phyloP scores from a whole-genome alignment of 441 rosid species.

The Euphorbia celastroides region DNA sequence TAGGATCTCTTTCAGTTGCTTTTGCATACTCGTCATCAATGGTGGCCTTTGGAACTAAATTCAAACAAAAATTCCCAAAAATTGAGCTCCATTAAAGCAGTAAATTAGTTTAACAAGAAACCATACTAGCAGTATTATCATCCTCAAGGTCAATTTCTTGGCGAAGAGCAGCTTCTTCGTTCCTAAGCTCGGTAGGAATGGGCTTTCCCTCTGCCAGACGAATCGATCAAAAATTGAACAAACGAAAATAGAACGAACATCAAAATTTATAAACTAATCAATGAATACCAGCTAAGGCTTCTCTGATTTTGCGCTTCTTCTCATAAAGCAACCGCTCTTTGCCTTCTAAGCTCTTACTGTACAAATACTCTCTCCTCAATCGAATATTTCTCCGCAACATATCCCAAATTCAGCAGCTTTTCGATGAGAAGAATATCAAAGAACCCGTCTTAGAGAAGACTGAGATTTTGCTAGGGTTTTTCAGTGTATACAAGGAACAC shows the following conservation, averaged over 20 bases:
- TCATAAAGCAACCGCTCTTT: constrained; percentile 69
- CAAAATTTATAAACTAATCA: neutral
- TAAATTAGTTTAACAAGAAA: neutral
- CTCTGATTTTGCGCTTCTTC: constrained; percentile 75
- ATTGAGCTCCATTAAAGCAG: neutral
- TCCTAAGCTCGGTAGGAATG: constrained; percentile 84
- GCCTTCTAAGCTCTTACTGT: constrained; percentile 86
- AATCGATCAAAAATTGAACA: neutral
- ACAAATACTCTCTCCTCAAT: constrained; percentile 69
- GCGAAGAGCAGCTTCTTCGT: constrained; percentile 73
- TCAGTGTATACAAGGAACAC: neutral
- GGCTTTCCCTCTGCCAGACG: constrained; percentile 56
- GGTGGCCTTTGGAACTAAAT: constrained; percentile 60
- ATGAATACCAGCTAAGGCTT: constrained; percentile 49
- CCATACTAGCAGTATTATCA: constrained; percentile 48
- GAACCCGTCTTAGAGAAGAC: neutral
- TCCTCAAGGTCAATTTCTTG: constrained; percentile 82
- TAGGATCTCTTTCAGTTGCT: constrained; percentile 64
- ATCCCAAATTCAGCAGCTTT: neutral
- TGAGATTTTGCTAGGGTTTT: neutral
- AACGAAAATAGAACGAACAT: constrained; percentile 13
- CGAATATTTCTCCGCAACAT: constrained; percentile 73
- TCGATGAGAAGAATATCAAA: neutral
- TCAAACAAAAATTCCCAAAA: neutral
- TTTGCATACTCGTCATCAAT: constrained; percentile 92